A percentile compares a stretch with the other conserved stretches of the same genome.
phyloP scores from a whole-genome alignment of 331 rosid genomes.

The Pyrus hybrid region DNA sequence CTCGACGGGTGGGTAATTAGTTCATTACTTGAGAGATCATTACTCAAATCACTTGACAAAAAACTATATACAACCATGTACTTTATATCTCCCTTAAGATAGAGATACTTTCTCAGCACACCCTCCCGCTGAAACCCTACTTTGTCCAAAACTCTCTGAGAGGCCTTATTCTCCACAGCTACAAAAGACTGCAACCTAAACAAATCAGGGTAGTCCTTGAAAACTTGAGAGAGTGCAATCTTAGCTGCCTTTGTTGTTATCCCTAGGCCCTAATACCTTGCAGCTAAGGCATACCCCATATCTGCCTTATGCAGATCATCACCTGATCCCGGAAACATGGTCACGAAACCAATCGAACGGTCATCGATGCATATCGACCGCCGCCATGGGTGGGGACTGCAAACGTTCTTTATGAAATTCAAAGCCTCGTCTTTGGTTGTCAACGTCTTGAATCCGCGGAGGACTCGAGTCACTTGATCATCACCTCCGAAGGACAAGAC shows the following conservation, averaged over 20 bases:
- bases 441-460: constrained; percentile 22
- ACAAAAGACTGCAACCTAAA: constrained; percentile 38
- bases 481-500: constrained; percentile 47
- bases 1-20: too few species aligned
- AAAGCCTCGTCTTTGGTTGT: constrained; percentile 39
- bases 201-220: constrained; percentile 36
- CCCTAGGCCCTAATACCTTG: constrained; percentile 41
- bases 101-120: too few species aligned
- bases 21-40: too few species aligned
- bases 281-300: constrained; percentile 40
- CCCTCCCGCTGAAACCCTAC: too few species aligned
- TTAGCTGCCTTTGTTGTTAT: constrained; percentile 31
- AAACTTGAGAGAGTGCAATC: constrained; percentile 32
- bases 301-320: constrained; percentile 39
- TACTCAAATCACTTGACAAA: too few species aligned
- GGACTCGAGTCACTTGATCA: constrained; percentile 29
- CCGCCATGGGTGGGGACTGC: constrained; percentile 55
- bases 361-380: constrained; percentile 33
- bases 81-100: too few species aligned
- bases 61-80: too few species aligned
- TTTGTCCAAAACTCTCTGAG: too few species aligned
- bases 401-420: constrained; percentile 37
- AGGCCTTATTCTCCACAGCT: constrained; percentile 22
- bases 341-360: constrained; percentile 34
- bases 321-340: constrained; percentile 19